Evolutionary conservation across 2,329 filamentous ascomycete genomes (phyloP).

Genomic region (Penicillium sclerotiorum): DNA sequence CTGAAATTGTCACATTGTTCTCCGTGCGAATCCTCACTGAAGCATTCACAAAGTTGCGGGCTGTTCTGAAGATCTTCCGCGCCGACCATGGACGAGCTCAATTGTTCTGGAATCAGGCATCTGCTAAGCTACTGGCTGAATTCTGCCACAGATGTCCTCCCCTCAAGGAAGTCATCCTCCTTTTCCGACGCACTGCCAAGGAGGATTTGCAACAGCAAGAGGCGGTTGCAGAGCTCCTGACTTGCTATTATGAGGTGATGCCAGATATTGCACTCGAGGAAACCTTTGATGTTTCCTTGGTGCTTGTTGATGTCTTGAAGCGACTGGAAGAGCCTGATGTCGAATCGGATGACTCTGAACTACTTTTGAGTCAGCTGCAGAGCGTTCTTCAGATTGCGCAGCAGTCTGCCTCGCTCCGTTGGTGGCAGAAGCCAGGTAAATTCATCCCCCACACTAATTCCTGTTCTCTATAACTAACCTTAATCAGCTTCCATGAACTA

Average conservation of each 20-base stretch:
- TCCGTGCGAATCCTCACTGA: constrained; percentile 76
- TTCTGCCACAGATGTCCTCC: constrained; percentile 79
- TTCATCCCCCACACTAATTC: neutral
- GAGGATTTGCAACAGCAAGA: constrained; percentile 76
- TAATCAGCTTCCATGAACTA: constrained; percentile 41
- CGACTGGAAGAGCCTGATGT: constrained; percentile 55
- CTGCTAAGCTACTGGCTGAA: constrained; percentile 67
- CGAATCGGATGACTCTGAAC: constrained; percentile 54
- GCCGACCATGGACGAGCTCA: constrained; percentile 48
- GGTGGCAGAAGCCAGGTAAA: constrained; percentile 74
- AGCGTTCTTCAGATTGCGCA: constrained; percentile 79
- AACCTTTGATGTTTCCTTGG: constrained; percentile 83
- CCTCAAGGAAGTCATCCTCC: constrained; percentile 76
- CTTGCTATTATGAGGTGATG: constrained; percentile 81
- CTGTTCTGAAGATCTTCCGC: constrained; percentile 64
- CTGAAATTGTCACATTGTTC: constrained; percentile 81
- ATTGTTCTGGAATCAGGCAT: constrained; percentile 69
- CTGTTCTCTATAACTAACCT: constrained; percentile 1
- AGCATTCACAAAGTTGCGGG: constrained; percentile 75
- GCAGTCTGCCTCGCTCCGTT: constrained; percentile 81
- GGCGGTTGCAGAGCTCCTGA: constrained; percentile 74
- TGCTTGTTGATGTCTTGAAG: constrained; percentile 69
- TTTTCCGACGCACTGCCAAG: constrained; percentile 69
- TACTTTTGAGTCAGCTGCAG: constrained; percentile 74
- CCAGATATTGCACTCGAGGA: constrained; percentile 79